Conservation (phyloP, 2,329 filamentous ascomycete species). For the Fusarium incarnatum region DNA sequence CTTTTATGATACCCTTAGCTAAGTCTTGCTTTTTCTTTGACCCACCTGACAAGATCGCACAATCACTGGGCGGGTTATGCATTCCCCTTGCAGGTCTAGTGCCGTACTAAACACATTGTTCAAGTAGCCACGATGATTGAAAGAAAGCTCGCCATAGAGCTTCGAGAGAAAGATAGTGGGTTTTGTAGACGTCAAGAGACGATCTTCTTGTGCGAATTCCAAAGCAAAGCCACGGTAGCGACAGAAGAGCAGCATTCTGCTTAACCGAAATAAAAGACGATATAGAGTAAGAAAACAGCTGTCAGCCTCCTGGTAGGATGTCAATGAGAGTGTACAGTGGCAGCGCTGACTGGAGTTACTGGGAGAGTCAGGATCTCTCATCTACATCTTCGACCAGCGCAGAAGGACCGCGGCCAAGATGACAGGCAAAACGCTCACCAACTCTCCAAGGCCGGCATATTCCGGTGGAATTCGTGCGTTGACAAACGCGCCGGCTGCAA, state of each 20-base stretch:
- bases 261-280: not conserved
- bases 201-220: not conserved
- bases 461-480: constrained; percentile 63
- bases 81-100: not conserved
- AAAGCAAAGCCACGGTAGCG: constrained; percentile 9
- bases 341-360: not conserved
- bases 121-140: not conserved
- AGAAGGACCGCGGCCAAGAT: constrained; percentile 54
- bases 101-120: not conserved
- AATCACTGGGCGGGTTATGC: not conserved
- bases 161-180: constrained; percentile 3
- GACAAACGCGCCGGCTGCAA: constrained; percentile 75
- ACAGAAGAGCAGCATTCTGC: constrained; percentile 27
- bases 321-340: constrained; percentile 15
- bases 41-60: not conserved
- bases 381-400: constrained; percentile 44
- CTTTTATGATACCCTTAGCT: too few relatives aligned
- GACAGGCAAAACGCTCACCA: constrained; percentile 80
- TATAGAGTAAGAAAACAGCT: not conserved
- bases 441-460: constrained; percentile 76
- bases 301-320: not conserved
- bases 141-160: not conserved
- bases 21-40: too few relatives aligned
- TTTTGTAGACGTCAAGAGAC: not conserved
- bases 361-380: not conserved